Percentiles rank a stretch among this genome's conserved stretches.
Conservation (phyloP, 2,329 filamentous ascomycete species). For the Colletotrichum tanaceti region DNA sequence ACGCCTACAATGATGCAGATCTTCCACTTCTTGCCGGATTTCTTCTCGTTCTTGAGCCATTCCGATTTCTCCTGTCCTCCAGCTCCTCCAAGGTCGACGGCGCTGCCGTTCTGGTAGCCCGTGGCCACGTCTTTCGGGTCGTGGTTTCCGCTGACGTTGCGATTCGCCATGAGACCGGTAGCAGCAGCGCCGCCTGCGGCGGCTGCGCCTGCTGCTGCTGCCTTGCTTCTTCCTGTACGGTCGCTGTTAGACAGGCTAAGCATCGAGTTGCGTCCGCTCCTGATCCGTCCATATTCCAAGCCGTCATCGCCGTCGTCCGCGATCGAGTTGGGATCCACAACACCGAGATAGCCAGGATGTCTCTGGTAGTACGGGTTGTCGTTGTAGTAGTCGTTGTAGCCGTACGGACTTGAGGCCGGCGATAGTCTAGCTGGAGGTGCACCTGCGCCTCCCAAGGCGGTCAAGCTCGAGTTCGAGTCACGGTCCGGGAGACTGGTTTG, state of each 20-base stretch:
- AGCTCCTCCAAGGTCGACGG: slow-evolving; percentile 2
- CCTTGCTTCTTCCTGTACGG: slow-evolving; percentile 44
- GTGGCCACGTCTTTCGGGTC: slow-evolving; percentile 60
- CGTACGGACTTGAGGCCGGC: slow-evolving; percentile 63
- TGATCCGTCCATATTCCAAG: slow-evolving; percentile 63
- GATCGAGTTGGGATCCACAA: slow-evolving; percentile 83
- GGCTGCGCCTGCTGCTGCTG: slow-evolving; percentile 45
- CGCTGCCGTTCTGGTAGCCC: slow-evolving; percentile 42
- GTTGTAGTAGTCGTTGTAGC: slow-evolving; percentile 61
- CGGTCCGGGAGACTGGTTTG: slow-evolving; percentile 46
- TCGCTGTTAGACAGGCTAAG: slow-evolving; percentile 65
- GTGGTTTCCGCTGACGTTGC: slow-evolving; percentile 61
- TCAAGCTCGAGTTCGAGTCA: slow-evolving; percentile 58
- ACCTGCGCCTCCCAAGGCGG: slow-evolving; percentile 52
- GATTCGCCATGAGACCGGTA: slow-evolving; percentile 51
- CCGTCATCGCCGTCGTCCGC: slow-evolving; percentile 91
- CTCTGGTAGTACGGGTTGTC: slow-evolving; percentile 75
- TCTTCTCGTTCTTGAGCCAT: slow-evolving; percentile 70
- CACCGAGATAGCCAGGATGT: slow-evolving; percentile 63
- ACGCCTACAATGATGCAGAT: slow-evolving; percentile 75
- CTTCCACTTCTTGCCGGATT: slow-evolving; percentile 73
- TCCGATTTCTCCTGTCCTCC: slow-evolving; percentile 73
- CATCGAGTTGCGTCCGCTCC: slow-evolving; percentile 66
- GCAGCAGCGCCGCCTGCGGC: slow-evolving; percentile 61
- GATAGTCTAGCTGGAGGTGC: slow-evolving; percentile 51